Evolutionary conservation across 208 protist species (phyloP).

Genomic region (Trypanosoma rangeli): DNA sequence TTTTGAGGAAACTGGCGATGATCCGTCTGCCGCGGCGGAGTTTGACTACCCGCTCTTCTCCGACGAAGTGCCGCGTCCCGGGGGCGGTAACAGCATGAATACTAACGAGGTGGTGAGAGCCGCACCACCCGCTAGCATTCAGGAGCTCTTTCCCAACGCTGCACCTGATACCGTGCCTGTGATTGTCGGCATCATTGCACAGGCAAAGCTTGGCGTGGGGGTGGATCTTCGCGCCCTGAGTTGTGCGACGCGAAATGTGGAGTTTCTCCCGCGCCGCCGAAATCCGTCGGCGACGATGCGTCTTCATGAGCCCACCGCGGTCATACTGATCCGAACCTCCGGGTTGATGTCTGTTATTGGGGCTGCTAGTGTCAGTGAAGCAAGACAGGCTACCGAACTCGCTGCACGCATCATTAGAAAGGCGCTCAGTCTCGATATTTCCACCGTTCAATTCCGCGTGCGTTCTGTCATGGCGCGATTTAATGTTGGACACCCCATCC

Average conservation of each 20-base stretch:
- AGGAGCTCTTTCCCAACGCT: slow-evolving; percentile 70
- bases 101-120: background rate
- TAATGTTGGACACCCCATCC: slow-evolving; percentile 77
- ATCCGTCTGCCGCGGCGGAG: slow-evolving; percentile 3
- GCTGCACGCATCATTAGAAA: slow-evolving; percentile 85
- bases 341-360: slow-evolving; percentile 80
- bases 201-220: slow-evolving; percentile 68
- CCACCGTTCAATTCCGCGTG: slow-evolving; percentile 77
- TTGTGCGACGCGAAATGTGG: slow-evolving; percentile 84
- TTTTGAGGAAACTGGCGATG: slow-evolving; percentile 25
- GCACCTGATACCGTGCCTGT: slow-evolving; percentile 61
- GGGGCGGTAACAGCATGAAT: background rate
- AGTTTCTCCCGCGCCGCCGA: slow-evolving; percentile 73
- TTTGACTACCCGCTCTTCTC: slow-evolving; percentile 14
- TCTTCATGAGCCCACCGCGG: slow-evolving; percentile 74
- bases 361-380: slow-evolving; percentile 69
- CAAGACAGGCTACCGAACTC: slow-evolving; percentile 82
- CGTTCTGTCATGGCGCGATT: slow-evolving; percentile 84
- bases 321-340: slow-evolving; percentile 75
- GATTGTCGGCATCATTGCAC: slow-evolving; percentile 73
- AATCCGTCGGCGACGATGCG: slow-evolving; percentile 77
- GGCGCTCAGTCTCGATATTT: slow-evolving; percentile 59
- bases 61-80: background rate
- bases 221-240: slow-evolving; percentile 79
- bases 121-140: slow-evolving; percentile 39